Conservation (phyloP, 805 yeast species). For the Ogataea pignaliae region DNA sequence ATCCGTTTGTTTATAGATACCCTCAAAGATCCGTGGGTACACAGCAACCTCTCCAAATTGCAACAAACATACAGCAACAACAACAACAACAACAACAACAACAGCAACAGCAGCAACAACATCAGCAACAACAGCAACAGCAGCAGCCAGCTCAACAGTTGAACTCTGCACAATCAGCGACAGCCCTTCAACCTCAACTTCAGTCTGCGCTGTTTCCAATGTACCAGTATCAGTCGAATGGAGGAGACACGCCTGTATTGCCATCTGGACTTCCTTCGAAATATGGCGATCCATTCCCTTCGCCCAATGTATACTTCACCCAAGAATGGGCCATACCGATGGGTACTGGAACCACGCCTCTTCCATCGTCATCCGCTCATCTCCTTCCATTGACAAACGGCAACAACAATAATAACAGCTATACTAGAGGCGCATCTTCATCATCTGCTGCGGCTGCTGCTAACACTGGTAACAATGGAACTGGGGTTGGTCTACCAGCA, state of each 20-base stretch:
- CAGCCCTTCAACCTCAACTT: constrained; percentile 2
- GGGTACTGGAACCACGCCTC: constrained; percentile 40
- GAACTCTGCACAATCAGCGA: constrained; percentile 3
- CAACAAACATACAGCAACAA: background rate
- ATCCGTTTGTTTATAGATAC: background rate
- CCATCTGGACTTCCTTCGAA: constrained; percentile 65
- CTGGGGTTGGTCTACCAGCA: constrained; percentile 1
- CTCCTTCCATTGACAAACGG: constrained; percentile 16
- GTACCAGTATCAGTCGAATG: constrained; percentile 6
- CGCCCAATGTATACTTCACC: constrained; percentile 73
- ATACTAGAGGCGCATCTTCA: background rate
- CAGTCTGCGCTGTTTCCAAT: constrained; percentile 4
- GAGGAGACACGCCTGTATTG: constrained; percentile 62
- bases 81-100: constrained; percentile 9
- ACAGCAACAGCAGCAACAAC: background rate
- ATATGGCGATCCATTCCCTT: constrained; percentile 72
- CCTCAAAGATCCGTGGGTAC: background rate
- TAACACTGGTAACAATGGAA: background rate
- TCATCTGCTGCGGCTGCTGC: background rate
- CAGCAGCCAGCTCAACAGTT: constrained; percentile 21
- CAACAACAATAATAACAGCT: constrained; percentile 2
- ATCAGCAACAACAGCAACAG: constrained; percentile 1
- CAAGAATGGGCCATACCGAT: constrained; percentile 49
- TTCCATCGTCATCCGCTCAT: constrained; percentile 29
- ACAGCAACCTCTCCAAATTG: background rate